Base-by-base conservation (phyloP, 2,329 filamentous ascomycete species). In the Tetracladium maxilliforme region DNA sequence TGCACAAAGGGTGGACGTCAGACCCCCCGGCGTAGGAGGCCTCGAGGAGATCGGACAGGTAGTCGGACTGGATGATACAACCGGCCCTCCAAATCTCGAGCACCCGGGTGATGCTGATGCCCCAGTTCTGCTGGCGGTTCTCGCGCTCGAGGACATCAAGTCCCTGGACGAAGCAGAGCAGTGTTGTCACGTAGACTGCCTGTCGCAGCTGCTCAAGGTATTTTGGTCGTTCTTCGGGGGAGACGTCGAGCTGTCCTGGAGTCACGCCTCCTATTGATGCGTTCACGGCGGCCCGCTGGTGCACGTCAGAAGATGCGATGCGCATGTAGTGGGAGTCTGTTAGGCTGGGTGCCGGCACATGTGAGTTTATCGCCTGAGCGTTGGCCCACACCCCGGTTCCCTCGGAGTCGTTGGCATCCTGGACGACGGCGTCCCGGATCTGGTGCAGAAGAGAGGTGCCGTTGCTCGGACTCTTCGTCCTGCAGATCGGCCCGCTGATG, bases 61-160 rank as follows among this genome's bases (percentile, higher is more conserved):
- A 58, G 34, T 78, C 72, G 2, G 67, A 62, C 38, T 73, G 65
- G 40, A 81, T 80, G 44, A 81, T 80, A 45, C 74, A 80, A 6
- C 76, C 74, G 1, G 59, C 68, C 3, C 70, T 62, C 75, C 74
- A 80, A 34, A 80, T 70, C 39, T 66, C 56, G 23, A 70, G 48
- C 4, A 69, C 52, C 15, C 56, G 50, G 10, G 42, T 40, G 36
- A 63, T 63, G 34, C 66, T 46, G 29, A 72, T 56, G 20, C 54
- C 51, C 73, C 74, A 80, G 16, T 57, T 54, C 39, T 76, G 58
- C 16, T 64, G 51, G 21, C 55, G 49, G 37, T 73, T 65, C 1
- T 67, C 64, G 14, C 56, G 57, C 5, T 64, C 60, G 34, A 80
- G 70, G 23, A 78, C 49, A 37, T 75, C 66, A 24, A 80, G 52